Base-by-base conservation (phyloP, 2,329 filamentous ascomycete species). In the Colletotrichum navitas region DNA sequence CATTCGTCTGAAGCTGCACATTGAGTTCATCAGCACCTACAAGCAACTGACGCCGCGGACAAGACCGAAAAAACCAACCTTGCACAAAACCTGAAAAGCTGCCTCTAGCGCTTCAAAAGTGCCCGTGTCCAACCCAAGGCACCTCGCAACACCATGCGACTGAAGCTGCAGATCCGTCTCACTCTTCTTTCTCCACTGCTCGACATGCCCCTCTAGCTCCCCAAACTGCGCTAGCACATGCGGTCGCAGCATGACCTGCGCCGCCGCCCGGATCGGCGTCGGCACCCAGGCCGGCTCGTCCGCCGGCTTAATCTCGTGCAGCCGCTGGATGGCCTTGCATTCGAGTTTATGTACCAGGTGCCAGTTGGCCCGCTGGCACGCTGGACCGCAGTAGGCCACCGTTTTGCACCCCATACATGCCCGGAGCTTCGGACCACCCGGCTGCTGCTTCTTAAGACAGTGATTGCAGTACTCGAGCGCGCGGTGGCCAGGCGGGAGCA, bases 1-100 rank as follows among this genome's bases (percentile, higher is more conserved):
- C 84, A 78, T 92, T 92, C 47, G 88, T 89, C 76, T 89, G 84
- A 70, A 90, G 85, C 88, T 91, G 68, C 18, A 55, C n/a, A 62
- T 56, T 24, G 26, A 45, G 29, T 26, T 41, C 55, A 32, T 78
- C 43, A 77, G 74, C 63, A 52, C 56, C 4, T 34, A 26, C 12
- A 52, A 21, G 10, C 24, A 63, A 26, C 16, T 43, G 24, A 55
- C 5, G 26, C 16, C 24, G n/a, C 36, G 21, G 21, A 12, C 34
- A 8, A 60, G 29, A 34, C 8, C 32, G 59, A 26, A 61, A 59
- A 68, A 49, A 76, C 79, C 66, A 75, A 89, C 88, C 82, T 89
- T 88, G 79, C 88, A 90, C 45, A 90, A 73, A 2, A 88, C 74
- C 66, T 85, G 83, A 29, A 84, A 76, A 10, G 75, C 79, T 68